Percentiles rank a stretch among this genome's conserved stretches.
Evolutionary conservation across 2,329 filamentous ascomycete species (phyloP).

Genomic region (Penicillium digitatum): DNA sequence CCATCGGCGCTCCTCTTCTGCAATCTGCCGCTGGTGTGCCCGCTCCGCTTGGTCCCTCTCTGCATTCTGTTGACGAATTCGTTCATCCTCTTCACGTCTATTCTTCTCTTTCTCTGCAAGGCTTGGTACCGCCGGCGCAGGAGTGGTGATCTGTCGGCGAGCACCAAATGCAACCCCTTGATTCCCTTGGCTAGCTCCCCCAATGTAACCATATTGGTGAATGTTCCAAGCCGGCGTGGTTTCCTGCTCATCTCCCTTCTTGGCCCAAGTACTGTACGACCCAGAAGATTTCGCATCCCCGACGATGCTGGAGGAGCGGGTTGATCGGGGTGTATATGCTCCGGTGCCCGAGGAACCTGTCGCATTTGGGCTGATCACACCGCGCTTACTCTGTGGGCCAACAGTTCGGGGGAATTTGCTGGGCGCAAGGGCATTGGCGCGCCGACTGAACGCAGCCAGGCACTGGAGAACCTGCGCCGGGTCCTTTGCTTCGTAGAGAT

Average conservation of each 20-base stretch:
- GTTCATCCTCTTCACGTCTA: constrained; percentile 56
- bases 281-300: constrained; percentile 54
- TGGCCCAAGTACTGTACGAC: constrained; percentile 83
- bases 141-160: constrained; percentile 84
- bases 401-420: constrained; percentile 69
- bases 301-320: constrained; percentile 53
- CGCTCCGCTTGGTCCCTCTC: constrained; percentile 51
- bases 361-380: constrained; percentile 61
- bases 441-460: constrained; percentile 82
- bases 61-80: constrained; percentile 43
- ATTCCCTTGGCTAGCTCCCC: constrained; percentile 92
- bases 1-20: constrained; percentile 49
- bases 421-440: constrained; percentile 71
- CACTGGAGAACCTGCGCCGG: constrained; percentile 94
- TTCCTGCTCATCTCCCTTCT: constrained; percentile 69
- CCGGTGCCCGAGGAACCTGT: constrained; percentile 56
- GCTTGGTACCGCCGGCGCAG: constrained; percentile 73
- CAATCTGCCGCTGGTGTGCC: constrained; percentile 46
- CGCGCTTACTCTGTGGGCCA: constrained; percentile 63
- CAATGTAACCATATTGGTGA: constrained; percentile 97
- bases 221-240: constrained; percentile 97
- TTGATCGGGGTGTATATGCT: constrained; percentile 37
- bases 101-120: constrained; percentile 78
- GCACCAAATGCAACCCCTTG: constrained; percentile 90
- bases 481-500: constrained; percentile 92